Conservation (phyloP, 1,284 basidiomycete species). For the Tilletia caries region DNA sequence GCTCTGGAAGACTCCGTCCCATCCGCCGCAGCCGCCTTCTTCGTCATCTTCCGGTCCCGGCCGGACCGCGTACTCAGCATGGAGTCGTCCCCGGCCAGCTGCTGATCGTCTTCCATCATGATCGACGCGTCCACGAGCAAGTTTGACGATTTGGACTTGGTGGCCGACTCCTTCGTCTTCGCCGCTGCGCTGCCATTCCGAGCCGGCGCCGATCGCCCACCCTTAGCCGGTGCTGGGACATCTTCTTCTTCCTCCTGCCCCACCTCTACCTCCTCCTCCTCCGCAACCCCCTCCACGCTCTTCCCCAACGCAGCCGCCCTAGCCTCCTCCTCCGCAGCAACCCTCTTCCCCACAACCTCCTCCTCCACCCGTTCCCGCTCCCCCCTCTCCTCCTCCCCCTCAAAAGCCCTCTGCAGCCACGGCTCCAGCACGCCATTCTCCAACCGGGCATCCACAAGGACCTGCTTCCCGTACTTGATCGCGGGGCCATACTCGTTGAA, state of each 20-base stretch:
- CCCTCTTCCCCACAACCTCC: not conserved
- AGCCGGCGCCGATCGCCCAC: too few relatives aligned
- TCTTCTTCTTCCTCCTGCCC: not conserved
- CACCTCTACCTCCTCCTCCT: not conserved
- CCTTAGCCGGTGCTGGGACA: not conserved
- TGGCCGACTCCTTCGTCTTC: not conserved
- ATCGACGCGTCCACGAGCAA: not conserved
- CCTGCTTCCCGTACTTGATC: not conserved
- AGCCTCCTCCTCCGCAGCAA: not conserved
- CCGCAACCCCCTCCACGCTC: not conserved
- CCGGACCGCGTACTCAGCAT: not conserved
- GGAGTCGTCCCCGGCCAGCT: not conserved
- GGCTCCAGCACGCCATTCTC: constrained; percentile 5
- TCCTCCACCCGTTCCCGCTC: not conserved
- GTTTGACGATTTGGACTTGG: not conserved
- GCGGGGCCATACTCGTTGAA: constrained; percentile 7
- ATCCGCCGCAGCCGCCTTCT: constrained; percentile 8
- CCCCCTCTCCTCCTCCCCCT: not conserved
- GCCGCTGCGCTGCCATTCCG: too few relatives aligned
- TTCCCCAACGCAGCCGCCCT: not conserved
- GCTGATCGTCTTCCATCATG: not conserved
- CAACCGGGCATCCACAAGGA: constrained; percentile 5
- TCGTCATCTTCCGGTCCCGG: not conserved
- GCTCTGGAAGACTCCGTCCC: too few relatives aligned
- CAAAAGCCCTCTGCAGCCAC: not conserved